phyloP scores from a whole-genome alignment of 73 alveolate species.

The Paramecium primaurelia region DNA sequence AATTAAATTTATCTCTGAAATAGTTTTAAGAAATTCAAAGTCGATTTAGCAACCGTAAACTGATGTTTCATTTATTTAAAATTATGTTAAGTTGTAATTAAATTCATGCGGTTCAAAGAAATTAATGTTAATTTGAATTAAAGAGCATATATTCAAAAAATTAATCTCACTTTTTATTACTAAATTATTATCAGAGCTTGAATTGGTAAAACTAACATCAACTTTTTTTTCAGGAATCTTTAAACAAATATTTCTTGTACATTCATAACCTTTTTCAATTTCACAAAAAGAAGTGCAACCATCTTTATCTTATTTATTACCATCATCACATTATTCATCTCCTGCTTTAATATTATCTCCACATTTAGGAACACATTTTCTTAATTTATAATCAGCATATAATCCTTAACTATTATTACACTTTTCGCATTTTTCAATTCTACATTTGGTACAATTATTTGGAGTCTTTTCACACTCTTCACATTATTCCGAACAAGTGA shows the following conservation, averaged over 20 bases:
- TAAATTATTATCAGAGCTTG: not conserved
- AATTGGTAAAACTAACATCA: not conserved
- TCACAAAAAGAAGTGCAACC: not conserved
- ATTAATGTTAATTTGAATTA: too few species aligned
- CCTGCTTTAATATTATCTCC: not conserved
- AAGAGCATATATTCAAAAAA: not conserved
- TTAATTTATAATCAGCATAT: slow-evolving; percentile 30
- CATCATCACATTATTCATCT: not conserved
- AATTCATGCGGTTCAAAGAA: not conserved
- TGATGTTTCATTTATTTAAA: not conserved
- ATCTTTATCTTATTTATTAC: not conserved
- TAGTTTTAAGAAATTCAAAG: not conserved
- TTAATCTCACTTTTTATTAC: not conserved
- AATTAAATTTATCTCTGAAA: not conserved
- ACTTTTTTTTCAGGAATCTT: not conserved
- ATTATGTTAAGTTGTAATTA: not conserved
- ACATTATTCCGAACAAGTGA: not conserved
- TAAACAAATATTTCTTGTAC: not conserved
- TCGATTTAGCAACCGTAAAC: not conserved
- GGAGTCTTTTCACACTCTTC: not conserved
- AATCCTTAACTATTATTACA: not conserved
- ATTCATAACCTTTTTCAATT: not conserved
- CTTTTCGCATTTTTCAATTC: not conserved
- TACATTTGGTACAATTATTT: not conserved
- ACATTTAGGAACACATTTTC: slow-evolving; percentile 26